Evolutionary conservation across 345 rosid genomes (phyloP).

Genomic region (Eutrema heterophyllum): DNA sequence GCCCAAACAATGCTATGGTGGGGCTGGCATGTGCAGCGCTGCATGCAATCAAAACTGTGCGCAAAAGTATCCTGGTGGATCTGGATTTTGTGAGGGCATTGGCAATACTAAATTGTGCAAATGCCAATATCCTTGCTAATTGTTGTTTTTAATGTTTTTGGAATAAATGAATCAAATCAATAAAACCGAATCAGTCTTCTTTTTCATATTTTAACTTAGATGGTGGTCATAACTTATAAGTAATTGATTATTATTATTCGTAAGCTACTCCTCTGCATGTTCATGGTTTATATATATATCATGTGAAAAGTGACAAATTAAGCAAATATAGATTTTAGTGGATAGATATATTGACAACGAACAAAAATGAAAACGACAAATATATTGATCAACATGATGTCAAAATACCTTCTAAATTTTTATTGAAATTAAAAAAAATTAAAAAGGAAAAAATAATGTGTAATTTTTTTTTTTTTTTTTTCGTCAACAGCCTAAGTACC

Average conservation of each 20-base stretch:
- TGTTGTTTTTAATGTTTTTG: background rate
- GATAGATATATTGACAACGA: too few relatives aligned
- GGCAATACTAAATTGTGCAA: background rate
- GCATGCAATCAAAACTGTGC: constrained; percentile 5
- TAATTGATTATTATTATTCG: background rate
- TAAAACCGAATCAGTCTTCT: background rate
- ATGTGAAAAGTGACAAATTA: too few relatives aligned
- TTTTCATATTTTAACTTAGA: background rate
- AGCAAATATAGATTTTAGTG: too few relatives aligned
- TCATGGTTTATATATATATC: background rate
- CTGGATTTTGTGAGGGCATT: constrained; percentile 1
- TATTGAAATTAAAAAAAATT: too few relatives aligned
- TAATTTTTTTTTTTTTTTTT: too few relatives aligned
- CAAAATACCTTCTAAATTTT: too few relatives aligned
- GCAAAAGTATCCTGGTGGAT: background rate
- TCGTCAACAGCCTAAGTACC: too few relatives aligned
- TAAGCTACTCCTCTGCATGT: background rate
- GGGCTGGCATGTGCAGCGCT: background rate
- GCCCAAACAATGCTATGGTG: background rate
- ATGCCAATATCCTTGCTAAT: constrained; percentile 13
- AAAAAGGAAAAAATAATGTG: too few relatives aligned
- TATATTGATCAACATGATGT: too few relatives aligned
- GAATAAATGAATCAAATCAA: background rate
- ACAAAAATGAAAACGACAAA: too few relatives aligned
- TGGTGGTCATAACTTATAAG: background rate